These are phyloP conservation scores for Amniculicola lignicola DNA, from an alignment of 495 filamentous ascomycete species.

Conservation along the genomic window DNA sequence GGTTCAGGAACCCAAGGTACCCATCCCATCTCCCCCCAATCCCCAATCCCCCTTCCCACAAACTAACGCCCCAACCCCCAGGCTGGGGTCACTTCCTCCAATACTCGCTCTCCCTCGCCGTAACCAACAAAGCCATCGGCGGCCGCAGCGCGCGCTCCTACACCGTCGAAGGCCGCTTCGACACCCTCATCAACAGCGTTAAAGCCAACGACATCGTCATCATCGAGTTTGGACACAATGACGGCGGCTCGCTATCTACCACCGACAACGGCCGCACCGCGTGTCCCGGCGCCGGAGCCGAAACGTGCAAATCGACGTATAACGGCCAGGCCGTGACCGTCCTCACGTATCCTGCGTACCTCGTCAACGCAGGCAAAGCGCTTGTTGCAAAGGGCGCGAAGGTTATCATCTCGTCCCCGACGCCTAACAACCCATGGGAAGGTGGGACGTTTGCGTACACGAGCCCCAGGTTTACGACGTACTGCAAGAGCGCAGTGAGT, in stretches of 20 bases:
- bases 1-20: slow-evolving; percentile 30
- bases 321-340: slow-evolving; percentile 55
- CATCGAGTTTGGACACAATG: slow-evolving; percentile 66
- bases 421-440: slow-evolving; percentile 65
- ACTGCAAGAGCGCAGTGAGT: slow-evolving; percentile 51
- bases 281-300: slow-evolving; percentile 52
- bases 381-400: slow-evolving; percentile 59
- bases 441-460: slow-evolving; percentile 47
- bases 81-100: slow-evolving; percentile 62
- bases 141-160: slow-evolving; percentile 61
- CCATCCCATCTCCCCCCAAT: not conserved
- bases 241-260: slow-evolving; percentile 55
- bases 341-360: slow-evolving; percentile 56
- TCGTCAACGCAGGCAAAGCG: slow-evolving; percentile 52
- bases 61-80: slow-evolving; percentile 29
- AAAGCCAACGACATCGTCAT: slow-evolving; percentile 56
- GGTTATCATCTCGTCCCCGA: slow-evolving; percentile 60
- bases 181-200: slow-evolving; percentile 49
- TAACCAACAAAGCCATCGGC: slow-evolving; percentile 58
- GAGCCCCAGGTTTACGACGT: slow-evolving; percentile 55
- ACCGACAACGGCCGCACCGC: slow-evolving; percentile 60
- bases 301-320: slow-evolving; percentile 54
- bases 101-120: slow-evolving; percentile 46
- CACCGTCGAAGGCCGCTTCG: slow-evolving; percentile 59
- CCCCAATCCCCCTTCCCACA: not conserved